These are phyloP conservation scores for Euphorbia tirucalli DNA, from an alignment of 345 rosid genomes.

Conservation along the genomic window DNA sequence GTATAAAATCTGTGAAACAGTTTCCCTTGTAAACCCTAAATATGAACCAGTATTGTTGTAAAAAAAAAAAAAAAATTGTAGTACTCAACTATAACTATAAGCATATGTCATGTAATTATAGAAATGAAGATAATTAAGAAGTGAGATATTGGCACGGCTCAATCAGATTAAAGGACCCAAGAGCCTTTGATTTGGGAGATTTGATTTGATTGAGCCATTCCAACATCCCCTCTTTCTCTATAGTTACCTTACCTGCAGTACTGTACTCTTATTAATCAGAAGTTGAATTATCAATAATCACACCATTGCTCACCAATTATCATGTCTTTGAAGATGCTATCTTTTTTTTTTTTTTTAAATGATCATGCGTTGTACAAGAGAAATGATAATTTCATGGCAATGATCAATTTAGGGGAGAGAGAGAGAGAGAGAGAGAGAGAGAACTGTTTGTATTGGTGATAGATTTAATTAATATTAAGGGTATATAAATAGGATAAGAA, in stretches of 20 bases:
- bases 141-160: slow-evolving; percentile 77
- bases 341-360: too few relatives aligned
- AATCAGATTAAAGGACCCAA: slow-evolving; percentile 66
- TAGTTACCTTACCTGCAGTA: slow-evolving; percentile 11
- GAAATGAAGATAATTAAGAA: not conserved
- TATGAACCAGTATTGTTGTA: not conserved
- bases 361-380: too few relatives aligned
- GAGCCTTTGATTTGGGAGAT: slow-evolving; percentile 28
- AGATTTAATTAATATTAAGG: not conserved
- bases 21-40: not conserved
- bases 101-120: too few relatives aligned
- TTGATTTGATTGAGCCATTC: slow-evolving; percentile 64
- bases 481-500: slow-evolving; percentile 15
- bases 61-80: too few relatives aligned
- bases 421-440: not conserved
- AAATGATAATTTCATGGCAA: not conserved
- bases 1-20: not conserved
- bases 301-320: not conserved
- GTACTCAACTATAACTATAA: too few relatives aligned
- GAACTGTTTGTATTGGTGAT: not conserved
- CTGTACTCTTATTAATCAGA: too few relatives aligned
- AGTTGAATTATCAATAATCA: not conserved
- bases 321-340: slow-evolving; percentile 1
- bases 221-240: slow-evolving; percentile 39
- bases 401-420: not conserved